Evolutionary conservation across 1,284 basidiomycete species (phyloP), one percentile per base, ranked within the genome.

Genomic region (Cryptococcus jaspeensis): DNA sequence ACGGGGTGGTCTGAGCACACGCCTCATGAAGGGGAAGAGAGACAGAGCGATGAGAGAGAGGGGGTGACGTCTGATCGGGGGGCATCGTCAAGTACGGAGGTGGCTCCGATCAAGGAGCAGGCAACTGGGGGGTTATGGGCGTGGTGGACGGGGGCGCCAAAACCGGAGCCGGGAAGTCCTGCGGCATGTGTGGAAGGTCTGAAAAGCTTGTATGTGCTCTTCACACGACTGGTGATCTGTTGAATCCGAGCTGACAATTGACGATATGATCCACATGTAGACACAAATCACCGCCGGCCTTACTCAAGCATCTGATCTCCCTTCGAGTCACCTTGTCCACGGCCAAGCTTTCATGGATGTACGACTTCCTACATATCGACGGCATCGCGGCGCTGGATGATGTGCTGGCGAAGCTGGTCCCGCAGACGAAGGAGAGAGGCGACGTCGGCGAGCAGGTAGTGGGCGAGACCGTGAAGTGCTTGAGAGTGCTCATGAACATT

Each of bases 311-410:
- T 64, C 79, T 95, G 1, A 87, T 92, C 42, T 86, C 87, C 1
- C 79, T 96, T n/a, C 85, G 92, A 2, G 88, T 93, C 0, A 88
- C 91, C 66, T 79, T 95, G 1, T 89, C 90, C 4, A 93, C 90
- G 0, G 89, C 88, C 0, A 87, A 87, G 56, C 64, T 92, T 16
- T 78, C 81, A 0, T 94, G 90, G 85, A 86, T 92, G 45, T 81
- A 87, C 61, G 84, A 86, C 40, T 95, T 95, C 66, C 80, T 93
- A 2, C 74, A 75, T 1, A 75, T 79, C 0, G 84, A 84, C 40
- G 92, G 92, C 0, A 78, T 94, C 55, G 84, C 85, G 46, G 82
- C 80, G 1, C 73, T 93, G 2, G 83, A 83, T 18, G 74, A 70
- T 9, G 65, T 89, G 13, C 77, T 93, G 22, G 79, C 81, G 20